These are phyloP conservation scores for Diutina pseudorugosa DNA, from an alignment of 1,139 yeast genomes.

Conservation along the genomic window DNA sequence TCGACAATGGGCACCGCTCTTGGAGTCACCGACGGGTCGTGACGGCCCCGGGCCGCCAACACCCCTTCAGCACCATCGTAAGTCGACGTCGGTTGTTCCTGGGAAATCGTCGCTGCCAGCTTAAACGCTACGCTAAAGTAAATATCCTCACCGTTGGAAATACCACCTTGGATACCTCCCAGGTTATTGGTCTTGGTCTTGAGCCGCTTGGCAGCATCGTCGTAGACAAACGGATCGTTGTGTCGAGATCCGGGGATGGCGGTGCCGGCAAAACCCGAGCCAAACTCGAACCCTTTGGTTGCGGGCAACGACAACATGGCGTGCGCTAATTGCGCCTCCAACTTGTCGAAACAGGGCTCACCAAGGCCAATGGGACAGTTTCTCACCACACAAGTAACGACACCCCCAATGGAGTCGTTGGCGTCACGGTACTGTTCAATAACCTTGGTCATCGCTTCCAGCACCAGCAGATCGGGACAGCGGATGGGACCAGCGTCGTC, in stretches of 20 bases:
- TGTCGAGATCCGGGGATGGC: slow-evolving; percentile 86
- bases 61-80: slow-evolving; percentile 82
- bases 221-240: slow-evolving; percentile 72
- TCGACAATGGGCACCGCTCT: slow-evolving; percentile 98
- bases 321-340: slow-evolving; percentile 90
- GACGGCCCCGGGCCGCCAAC: slow-evolving; percentile 93
- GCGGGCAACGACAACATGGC: slow-evolving; percentile 98
- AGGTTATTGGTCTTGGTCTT: slow-evolving; percentile 85
- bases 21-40: slow-evolving; percentile 96
- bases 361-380: slow-evolving; percentile 91
- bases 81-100: slow-evolving; percentile 78
- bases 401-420: slow-evolving; percentile 93
- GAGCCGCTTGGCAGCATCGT: slow-evolving; percentile 42
- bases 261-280: slow-evolving; percentile 90
- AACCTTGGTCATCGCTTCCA: slow-evolving; percentile 72
- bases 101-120: slow-evolving; percentile 95
- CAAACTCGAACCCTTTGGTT: slow-evolving; percentile 94
- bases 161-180: slow-evolving; percentile 98
- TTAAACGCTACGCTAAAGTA: slow-evolving; percentile 94
- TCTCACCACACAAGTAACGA: slow-evolving; percentile 93
- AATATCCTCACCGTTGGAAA: slow-evolving; percentile 88
- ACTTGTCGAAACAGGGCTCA: slow-evolving; percentile 93
- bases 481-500: slow-evolving; percentile 85
- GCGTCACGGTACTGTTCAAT: slow-evolving; percentile 81
- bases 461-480: slow-evolving; percentile 71